Conservation (phyloP, 768 basidiomycete species). For the Suillus sp. region DNA sequence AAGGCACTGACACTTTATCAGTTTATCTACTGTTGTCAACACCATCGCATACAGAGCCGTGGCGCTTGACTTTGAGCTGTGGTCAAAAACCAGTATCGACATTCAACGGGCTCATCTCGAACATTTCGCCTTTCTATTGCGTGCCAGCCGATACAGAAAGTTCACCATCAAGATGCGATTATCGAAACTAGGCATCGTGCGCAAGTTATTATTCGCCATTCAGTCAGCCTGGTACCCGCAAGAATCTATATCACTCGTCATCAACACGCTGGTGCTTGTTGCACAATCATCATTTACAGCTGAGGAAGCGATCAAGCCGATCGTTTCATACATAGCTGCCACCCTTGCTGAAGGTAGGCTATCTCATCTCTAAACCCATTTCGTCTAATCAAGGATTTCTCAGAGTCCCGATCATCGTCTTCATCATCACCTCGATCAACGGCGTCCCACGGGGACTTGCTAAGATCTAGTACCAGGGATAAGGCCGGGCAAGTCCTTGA, state of each 20-base stretch:
- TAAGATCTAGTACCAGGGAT: conserved; percentile 40
- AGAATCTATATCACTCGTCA: conserved; percentile 48
- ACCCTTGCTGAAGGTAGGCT: conserved; percentile 67
- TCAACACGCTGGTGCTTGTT: conserved; percentile 62
- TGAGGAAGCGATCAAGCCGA: conserved; percentile 79
- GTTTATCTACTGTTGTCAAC: conserved; percentile 82
- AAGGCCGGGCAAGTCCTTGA: conserved; percentile 72
- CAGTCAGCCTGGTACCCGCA: conserved; percentile 76
- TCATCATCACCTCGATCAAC: conserved; percentile 17
- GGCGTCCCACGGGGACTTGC: background rate
- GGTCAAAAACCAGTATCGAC: conserved; percentile 70
- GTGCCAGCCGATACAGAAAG: conserved; percentile 67
- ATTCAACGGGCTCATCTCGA: conserved; percentile 81
- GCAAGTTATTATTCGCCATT: conserved; percentile 78
- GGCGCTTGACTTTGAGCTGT: conserved; percentile 89
- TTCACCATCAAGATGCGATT: conserved; percentile 81
- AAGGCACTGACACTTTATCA: conserved; percentile 30
- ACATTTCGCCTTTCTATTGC: conserved; percentile 77
- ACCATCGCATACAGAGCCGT: conserved; percentile 79
- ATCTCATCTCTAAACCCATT: background rate
- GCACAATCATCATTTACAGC: conserved; percentile 68
- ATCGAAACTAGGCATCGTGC: conserved; percentile 67
- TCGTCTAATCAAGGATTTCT: conserved; percentile 7
- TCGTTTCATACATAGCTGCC: conserved; percentile 84
- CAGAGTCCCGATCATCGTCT: conserved; percentile 16